Conservation (phyloP, 495 filamentous ascomycete species). For the Penicillium chermesinum region DNA sequence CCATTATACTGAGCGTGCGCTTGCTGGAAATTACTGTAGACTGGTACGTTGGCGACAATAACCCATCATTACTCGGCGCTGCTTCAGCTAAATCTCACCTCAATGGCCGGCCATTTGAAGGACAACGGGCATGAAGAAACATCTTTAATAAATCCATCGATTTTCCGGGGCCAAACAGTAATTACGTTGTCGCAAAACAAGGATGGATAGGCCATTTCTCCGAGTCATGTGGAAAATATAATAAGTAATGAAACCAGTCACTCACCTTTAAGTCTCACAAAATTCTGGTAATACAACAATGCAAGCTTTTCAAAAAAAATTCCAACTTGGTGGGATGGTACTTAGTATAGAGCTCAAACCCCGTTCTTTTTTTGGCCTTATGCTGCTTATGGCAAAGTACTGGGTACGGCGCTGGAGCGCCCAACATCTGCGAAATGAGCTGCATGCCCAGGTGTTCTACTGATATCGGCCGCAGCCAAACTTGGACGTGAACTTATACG, state of each 20-base stretch:
- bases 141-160: neutral
- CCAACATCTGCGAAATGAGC: neutral
- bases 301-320: neutral
- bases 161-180: no score
- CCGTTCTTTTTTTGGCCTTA: neutral
- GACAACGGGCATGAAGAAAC: constrained; percentile 1
- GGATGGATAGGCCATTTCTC: no score
- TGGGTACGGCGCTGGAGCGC: neutral
- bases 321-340: neutral
- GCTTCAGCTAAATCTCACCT: neutral
- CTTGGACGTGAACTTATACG: no score
- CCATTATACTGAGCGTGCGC: neutral
- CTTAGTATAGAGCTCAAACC: neutral
- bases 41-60: neutral
- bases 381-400: neutral
- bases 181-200: no score
- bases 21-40: neutral
- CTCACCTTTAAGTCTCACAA: neutral
- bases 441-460: no score
- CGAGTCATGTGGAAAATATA: no score
- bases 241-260: neutral
- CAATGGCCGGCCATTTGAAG: neutral
- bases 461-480: no score
- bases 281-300: neutral
- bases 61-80: neutral